Evolutionary conservation across 441 rosid genomes (phyloP).

Genomic region (Brassica hybrid): DNA sequence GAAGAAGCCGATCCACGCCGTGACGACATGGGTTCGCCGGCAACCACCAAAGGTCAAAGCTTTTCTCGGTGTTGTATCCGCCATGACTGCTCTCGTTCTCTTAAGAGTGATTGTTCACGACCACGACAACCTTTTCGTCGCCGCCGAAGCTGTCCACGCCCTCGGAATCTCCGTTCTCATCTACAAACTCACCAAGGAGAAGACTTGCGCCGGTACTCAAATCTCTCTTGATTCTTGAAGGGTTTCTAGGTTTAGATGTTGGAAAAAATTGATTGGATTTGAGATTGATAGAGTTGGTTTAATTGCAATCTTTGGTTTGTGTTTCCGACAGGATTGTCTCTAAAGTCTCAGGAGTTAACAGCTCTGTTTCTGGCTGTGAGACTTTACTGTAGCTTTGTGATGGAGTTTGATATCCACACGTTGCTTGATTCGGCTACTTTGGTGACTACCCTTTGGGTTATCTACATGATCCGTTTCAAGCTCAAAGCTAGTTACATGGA

Average conservation of each 20-base stretch:
- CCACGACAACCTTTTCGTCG: conserved; percentile 68
- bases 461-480: conserved; percentile 65
- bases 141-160: conserved; percentile 67
- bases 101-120: conserved; percentile 61
- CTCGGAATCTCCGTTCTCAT: conserved; percentile 66
- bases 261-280: too few relatives aligned
- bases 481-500: conserved; percentile 64
- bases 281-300: not conserved
- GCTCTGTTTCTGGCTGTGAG: conserved; percentile 67
- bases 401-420: conserved; percentile 74
- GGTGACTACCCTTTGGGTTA: conserved; percentile 64
- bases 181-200: conserved; percentile 68
- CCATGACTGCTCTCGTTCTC: conserved; percentile 55
- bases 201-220: conserved; percentile 62
- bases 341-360: conserved; percentile 70
- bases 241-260: conserved; percentile 16
- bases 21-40: conserved; percentile 65
- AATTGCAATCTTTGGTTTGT: not conserved
- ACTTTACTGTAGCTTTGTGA: conserved; percentile 67
- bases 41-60: conserved; percentile 67
- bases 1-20: conserved; percentile 57
- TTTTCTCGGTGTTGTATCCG: conserved; percentile 50
- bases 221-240: conserved; percentile 5
- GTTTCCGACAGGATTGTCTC: conserved; percentile 54
- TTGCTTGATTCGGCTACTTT: conserved; percentile 67